phyloP scores from a whole-genome alignment of 352 stramenopile genomes.

The Globisporangium cystogenes region DNA sequence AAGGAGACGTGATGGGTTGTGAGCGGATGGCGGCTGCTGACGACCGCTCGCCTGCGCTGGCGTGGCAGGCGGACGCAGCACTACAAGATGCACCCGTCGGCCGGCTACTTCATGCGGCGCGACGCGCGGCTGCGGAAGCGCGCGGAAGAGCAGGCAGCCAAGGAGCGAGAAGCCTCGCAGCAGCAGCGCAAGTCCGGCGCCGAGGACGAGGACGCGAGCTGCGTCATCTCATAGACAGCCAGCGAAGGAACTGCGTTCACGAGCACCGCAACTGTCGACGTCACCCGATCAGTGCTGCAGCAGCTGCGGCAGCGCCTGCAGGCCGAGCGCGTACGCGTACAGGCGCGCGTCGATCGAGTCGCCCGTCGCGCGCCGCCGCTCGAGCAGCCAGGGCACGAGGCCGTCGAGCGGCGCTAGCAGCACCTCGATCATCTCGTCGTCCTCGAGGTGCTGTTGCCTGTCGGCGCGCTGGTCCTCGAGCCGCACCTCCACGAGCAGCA shows the following conservation, averaged over 20 bases:
- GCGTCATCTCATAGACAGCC: conserved; percentile 16
- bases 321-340: conserved; percentile 9
- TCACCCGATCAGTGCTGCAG: not conserved
- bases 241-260: too few relatives aligned
- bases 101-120: conserved; percentile 71
- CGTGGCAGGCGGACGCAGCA: conserved; percentile 45
- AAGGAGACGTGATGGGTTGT: too few relatives aligned
- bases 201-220: conserved; percentile 16
- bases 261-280: too few relatives aligned
- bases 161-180: conserved; percentile 29
- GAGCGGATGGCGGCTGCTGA: too few relatives aligned
- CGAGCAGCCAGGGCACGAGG: conserved; percentile 51
- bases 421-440: conserved; percentile 70
- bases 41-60: not conserved
- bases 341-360: conserved; percentile 11
- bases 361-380: not conserved
- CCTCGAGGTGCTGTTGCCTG: conserved; percentile 43
- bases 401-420: conserved; percentile 50
- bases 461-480: conserved; percentile 27
- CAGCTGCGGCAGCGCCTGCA: conserved; percentile 8
- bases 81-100: conserved; percentile 59
- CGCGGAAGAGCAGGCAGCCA: conserved; percentile 29
- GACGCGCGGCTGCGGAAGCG: conserved; percentile 55
- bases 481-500: conserved; percentile 56
- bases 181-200: conserved; percentile 17